Evolutionary conservation across 2,329 filamentous ascomycete genomes (phyloP).

Genomic region (Huntiella bhutanensis): DNA sequence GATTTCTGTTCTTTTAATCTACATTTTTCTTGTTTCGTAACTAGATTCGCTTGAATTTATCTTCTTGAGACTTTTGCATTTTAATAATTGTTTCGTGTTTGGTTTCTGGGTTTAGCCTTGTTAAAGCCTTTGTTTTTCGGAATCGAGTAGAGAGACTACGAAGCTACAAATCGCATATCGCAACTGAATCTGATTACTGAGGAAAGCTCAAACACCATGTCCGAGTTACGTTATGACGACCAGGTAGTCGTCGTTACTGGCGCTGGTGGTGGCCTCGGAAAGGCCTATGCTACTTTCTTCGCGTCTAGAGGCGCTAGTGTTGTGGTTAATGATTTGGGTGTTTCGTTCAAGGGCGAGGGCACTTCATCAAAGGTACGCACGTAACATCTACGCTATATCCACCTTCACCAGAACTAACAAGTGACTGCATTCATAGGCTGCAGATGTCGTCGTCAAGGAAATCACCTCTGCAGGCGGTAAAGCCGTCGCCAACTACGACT

Average conservation of each 20-base stretch:
- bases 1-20: too few species aligned
- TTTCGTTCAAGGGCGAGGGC: slow-evolving; percentile 83
- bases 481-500: slow-evolving; percentile 94
- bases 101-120: too few species aligned
- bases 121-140: too few species aligned
- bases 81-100: too few species aligned
- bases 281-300: slow-evolving; percentile 77
- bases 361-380: slow-evolving; percentile 57
- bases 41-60: too few species aligned
- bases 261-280: slow-evolving; percentile 61
- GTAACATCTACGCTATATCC: neutral
- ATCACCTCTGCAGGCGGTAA: slow-evolving; percentile 81
- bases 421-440: slow-evolving; percentile 33
- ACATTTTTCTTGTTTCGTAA: too few species aligned
- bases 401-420: neutral
- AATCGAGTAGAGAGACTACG: too few species aligned
- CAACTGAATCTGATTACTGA: too few species aligned
- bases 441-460: slow-evolving; percentile 65
- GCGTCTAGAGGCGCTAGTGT: slow-evolving; percentile 80
- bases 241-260: slow-evolving; percentile 72
- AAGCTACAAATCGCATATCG: too few species aligned
- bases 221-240: slow-evolving; percentile 60
- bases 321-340: slow-evolving; percentile 91
- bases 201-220: slow-evolving; percentile 28
- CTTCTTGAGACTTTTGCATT: too few species aligned